These are phyloP conservation scores for Epichloe scottii DNA, from an alignment of 2,329 filamentous ascomycete species.

Conservation along the genomic window DNA sequence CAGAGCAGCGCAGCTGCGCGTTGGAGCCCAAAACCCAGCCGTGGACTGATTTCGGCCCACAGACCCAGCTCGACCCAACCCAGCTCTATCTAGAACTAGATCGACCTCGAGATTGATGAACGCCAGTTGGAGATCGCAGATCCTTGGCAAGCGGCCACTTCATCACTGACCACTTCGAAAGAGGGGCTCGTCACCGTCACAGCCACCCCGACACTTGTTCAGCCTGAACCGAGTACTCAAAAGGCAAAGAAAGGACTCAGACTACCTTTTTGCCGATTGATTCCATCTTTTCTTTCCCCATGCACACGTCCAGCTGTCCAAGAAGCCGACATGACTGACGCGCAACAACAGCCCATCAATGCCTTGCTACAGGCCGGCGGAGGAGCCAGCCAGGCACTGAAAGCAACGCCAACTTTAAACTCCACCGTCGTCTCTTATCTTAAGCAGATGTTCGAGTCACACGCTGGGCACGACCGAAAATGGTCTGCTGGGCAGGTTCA, in stretches of 20 bases:
- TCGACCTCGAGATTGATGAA: background rate
- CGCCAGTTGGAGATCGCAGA: background rate
- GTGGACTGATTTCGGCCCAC: too few species aligned
- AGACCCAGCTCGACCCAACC: too few species aligned
- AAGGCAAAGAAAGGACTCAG: background rate
- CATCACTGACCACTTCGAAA: background rate
- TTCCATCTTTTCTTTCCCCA: background rate
- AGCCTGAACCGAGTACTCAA: background rate
- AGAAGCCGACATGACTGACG: background rate
- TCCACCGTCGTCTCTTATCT: slow-evolving; percentile 29
- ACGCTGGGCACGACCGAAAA: slow-evolving; percentile 27
- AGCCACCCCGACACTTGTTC: background rate
- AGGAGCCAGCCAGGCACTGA: slow-evolving; percentile 30
- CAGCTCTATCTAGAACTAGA: too few species aligned
- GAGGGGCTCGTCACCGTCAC: background rate
- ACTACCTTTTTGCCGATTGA: background rate
- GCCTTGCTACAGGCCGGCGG: slow-evolving; percentile 33
- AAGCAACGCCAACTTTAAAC: slow-evolving; percentile 29
- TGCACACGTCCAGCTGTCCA: background rate
- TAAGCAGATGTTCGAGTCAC: slow-evolving; percentile 31
- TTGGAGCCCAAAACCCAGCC: too few species aligned
- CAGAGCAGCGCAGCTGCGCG: too few species aligned
- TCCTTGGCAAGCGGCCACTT: background rate
- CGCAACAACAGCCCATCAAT: slow-evolving; percentile 6
- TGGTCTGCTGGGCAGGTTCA: slow-evolving; percentile 35